These are phyloP conservation scores for Fusarium sp. DNA, from an alignment of 2,329 filamentous ascomycete species.

Conservation along the genomic window DNA sequence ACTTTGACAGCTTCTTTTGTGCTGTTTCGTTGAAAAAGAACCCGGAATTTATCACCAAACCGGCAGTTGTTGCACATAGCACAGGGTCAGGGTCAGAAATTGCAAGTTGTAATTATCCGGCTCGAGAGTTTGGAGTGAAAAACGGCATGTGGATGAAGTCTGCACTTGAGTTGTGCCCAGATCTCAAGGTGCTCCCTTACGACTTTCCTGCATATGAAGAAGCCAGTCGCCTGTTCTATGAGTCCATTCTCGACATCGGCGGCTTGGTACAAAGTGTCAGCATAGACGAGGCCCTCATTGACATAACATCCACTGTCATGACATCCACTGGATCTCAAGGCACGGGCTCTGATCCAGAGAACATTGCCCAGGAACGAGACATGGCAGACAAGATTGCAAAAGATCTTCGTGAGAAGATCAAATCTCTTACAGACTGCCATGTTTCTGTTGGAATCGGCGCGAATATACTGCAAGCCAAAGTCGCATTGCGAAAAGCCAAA, in stretches of 20 bases:
- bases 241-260: conserved; percentile 80
- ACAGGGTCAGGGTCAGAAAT: conserved; percentile 90
- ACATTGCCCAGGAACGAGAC: conserved; percentile 80
- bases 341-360: conserved; percentile 71
- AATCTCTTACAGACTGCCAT: conserved; percentile 80
- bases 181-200: conserved; percentile 91
- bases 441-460: conserved; percentile 93
- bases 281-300: conserved; percentile 92
- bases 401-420: conserved; percentile 75
- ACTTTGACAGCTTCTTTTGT: conserved; percentile 99
- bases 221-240: conserved; percentile 88
- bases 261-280: conserved; percentile 95
- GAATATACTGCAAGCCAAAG: conserved; percentile 91
- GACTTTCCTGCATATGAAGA: conserved; percentile 96
- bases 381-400: conserved; percentile 77
- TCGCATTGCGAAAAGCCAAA: conserved; percentile 91
- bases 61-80: conserved; percentile 89
- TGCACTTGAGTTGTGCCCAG: conserved; percentile 83
- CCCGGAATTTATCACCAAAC: conserved; percentile 81
- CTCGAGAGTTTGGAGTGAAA: conserved; percentile 85
- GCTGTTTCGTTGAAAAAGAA: conserved; percentile 85
- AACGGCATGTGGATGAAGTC: conserved; percentile 99
- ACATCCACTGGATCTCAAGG: conserved; percentile 74
- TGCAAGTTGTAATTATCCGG: conserved; percentile 96
- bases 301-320: conserved; percentile 79